Evolutionary conservation across 2,329 filamentous ascomycete genomes (phyloP), one percentile per base, ranked within the genome.

Genomic region (Ascochyta fabae): DNA sequence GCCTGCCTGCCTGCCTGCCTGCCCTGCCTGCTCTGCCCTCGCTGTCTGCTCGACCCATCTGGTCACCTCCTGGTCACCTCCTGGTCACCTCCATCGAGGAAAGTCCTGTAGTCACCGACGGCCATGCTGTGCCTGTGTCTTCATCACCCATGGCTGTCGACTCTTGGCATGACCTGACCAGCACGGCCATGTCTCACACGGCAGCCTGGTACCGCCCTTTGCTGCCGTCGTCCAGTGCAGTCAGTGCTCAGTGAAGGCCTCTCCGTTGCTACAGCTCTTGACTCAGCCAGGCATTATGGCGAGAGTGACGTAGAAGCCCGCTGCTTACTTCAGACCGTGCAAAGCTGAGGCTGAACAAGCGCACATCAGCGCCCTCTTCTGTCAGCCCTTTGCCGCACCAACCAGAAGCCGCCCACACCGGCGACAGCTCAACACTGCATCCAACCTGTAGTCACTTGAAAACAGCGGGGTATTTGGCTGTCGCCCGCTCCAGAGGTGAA

Each of bases 201-300:
- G 19, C 29, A 50, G 53, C 53, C 53, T 56, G 33, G 29, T 31
- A 50, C 29, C 45, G 53, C 47, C 47, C 53, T 56, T 56, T 12
- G 16, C 40, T 27, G 35, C 22, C 24, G 23, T 33, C 19, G 26
- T 33, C 15, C 6, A 41, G 42, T 29, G 10, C 49, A 22, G 22
- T 23, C 12, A 19, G 19, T 19, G 19, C 19, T 19, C 19, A 19
- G 19, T 19, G 19, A 19, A 19, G 19, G 35, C 34, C 19, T 40
- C 35, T 29, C 19, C 31, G n/a, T 15, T 19, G 9, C n/a, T 22
- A 23, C 39, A 35, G n/a, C 10, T 35, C 36, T 26, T 45, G 29
- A 38, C 24, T 53, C 43, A 48, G 16, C 5, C 6, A 29, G 16
- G 3, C 6, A 29, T 1, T 9, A n/a, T 9, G n/a, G n/a, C 16